phyloP scores from a whole-genome alignment of 192 early-diverging fungal genomes.

The Podila minutissima region DNA sequence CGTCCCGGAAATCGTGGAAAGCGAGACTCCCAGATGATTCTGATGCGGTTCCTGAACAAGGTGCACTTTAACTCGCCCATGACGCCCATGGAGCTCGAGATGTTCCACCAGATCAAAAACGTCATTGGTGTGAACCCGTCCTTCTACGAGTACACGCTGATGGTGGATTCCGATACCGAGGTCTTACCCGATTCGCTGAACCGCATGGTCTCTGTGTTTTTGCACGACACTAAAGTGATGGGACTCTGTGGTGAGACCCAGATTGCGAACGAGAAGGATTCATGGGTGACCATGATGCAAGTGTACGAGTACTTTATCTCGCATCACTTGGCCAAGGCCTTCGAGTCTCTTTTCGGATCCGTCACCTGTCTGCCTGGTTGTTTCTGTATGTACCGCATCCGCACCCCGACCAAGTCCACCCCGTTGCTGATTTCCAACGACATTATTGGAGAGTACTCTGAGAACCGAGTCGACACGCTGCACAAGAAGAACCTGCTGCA shows the following conservation, averaged over 20 bases:
- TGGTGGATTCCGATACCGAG: constrained; percentile 98
- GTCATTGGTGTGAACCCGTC: constrained; percentile 97
- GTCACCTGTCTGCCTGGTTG: constrained; percentile 99
- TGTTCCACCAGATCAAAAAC: constrained; percentile 99
- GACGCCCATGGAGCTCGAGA: constrained; percentile 96
- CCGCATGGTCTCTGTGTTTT: constrained; percentile 90
- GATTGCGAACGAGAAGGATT: constrained; percentile 91
- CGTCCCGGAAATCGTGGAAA: constrained; percentile 98
- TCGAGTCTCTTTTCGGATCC: constrained; percentile 97
- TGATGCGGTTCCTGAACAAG: constrained; percentile 98
- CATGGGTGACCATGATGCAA: constrained; percentile 98
- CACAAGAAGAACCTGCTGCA: constrained; percentile 99
- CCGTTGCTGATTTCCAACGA: constrained; percentile 91
- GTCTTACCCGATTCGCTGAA: constrained; percentile 92
- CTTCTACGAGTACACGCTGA: constrained; percentile 96
- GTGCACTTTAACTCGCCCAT: constrained; percentile 95
- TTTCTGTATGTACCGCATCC: constrained; percentile 99
- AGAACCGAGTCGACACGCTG: constrained; percentile 94
- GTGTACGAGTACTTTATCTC: constrained; percentile 99
- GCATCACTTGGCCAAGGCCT: constrained; percentile 96
- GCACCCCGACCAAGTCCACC: constrained; percentile 86
- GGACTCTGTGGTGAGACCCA: constrained; percentile 97
- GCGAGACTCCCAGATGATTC: constrained; percentile 97
- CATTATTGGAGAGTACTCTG: constrained; percentile 93
- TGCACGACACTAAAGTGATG: constrained; percentile 91